Base-by-base conservation (phyloP, 129 eudicot genomes). In the Gnaphalium uliginosum region DNA sequence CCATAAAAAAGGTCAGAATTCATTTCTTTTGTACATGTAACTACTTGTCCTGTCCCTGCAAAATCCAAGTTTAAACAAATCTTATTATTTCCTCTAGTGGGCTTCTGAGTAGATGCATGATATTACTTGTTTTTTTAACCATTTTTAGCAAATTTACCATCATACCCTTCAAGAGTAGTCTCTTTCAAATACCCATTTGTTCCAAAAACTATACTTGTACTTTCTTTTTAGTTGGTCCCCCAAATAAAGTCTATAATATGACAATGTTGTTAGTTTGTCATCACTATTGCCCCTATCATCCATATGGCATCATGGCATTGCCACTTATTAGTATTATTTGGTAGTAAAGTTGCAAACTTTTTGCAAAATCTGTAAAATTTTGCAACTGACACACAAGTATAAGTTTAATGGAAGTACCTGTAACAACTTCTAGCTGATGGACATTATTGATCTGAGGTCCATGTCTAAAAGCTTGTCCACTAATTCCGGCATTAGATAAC, bases 391-490 rank as follows among this genome's bases (percentile, higher is more conserved):
- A 46, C 29, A 62, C 41, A 68, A 24, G 39, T 37, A 18, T 71
- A 54, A 21, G 29, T 29, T 54, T 50, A 62, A 64, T 76, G 75
- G 57, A 83, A 61, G 66, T 82, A 94, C 99, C 99, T 85, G 97
- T 94, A 77, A 94, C 97, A 77, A 94, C 96, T 78, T 94, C 85
- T 21, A 94, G 86, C 82, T 94, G 89, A 74, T 89, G 39, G 65
- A 94, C 97, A 76, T 94, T 94, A 67, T 91, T 84, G 71, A 94
- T 94, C 85, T 94, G 99, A 21, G 99, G 99, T 33, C 99, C 99
- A 59, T 94, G 96, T 35, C 76, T 78, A 78, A 90, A 94, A 18
- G 99, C 97, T 75, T 94, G 99, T 23, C 99, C 99, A 35, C 99
- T 94, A 53, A 94, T 79, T 69, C 99, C 99, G 4, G 96, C 99